phyloP scores from a whole-genome alignment of 371 early-diverging fungal genomes.

The Sporodiniella umbellata region DNA sequence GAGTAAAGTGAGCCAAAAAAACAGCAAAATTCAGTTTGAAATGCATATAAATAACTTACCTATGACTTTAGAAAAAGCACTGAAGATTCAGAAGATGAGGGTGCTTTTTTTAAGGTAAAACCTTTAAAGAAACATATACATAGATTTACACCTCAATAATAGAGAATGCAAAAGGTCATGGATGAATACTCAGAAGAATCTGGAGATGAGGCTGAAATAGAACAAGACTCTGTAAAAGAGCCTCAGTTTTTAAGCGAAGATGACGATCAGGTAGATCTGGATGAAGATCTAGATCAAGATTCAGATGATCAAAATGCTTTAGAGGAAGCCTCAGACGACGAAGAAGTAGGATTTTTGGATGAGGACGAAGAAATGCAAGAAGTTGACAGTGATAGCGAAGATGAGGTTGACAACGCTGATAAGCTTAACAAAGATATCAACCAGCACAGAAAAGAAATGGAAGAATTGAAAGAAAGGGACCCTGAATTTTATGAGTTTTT shows the following conservation, averaged over 20 bases:
- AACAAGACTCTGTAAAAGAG: background rate
- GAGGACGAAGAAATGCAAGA: slow-evolving; percentile 17
- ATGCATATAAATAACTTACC: background rate
- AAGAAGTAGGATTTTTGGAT: slow-evolving; percentile 18
- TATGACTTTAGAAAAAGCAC: background rate
- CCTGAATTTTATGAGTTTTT: slow-evolving; percentile 90
- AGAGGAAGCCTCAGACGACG: slow-evolving; percentile 7
- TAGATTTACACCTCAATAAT: background rate
- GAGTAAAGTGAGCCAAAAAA: background rate
- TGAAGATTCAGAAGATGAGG: slow-evolving; percentile 1
- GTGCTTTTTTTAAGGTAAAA: slow-evolving; percentile 7
- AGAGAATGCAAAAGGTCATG: slow-evolving; percentile 21
- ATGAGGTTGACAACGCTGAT: slow-evolving; percentile 32
- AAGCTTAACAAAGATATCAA: slow-evolving; percentile 54
- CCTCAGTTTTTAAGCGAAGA: background rate
- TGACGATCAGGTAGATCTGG: background rate
- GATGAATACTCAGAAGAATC: slow-evolving; percentile 29
- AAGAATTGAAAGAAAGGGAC: slow-evolving; percentile 76
- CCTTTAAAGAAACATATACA: too few species aligned
- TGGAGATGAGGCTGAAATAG: slow-evolving; percentile 3
- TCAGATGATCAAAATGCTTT: slow-evolving; percentile 8
- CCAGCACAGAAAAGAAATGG: slow-evolving; percentile 70
- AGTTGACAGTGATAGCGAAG: slow-evolving; percentile 39
- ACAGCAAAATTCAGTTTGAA: background rate
- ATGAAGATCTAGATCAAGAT: slow-evolving; percentile 4